A percentile compares a stretch with the other conserved stretches of the same genome.
Evolutionary conservation across 2,329 filamentous ascomycete genomes (phyloP).

Genomic region (Cylindrodendrum hubeiense): DNA sequence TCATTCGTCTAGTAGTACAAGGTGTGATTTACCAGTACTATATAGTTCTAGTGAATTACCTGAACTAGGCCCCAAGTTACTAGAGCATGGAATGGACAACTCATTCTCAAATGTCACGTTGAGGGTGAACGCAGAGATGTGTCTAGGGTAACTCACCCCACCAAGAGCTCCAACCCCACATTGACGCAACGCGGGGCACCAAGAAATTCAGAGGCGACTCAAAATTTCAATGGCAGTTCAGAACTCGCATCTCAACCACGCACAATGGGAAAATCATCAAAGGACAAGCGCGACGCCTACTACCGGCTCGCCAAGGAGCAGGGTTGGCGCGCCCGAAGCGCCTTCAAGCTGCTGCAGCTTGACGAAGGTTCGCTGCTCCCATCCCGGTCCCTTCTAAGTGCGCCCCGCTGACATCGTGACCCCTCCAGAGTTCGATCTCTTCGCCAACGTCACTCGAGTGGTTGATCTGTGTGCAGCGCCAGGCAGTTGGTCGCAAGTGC

Average conservation of each 20-base stretch:
- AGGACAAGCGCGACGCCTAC: conserved; percentile 98
- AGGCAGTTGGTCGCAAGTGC: conserved; percentile 96
- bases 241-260: conserved; percentile 7
- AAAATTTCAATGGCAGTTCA: conserved; percentile 19
- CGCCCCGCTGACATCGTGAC: conserved; percentile 21
- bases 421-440: conserved; percentile 87
- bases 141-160: conserved; percentile 23
- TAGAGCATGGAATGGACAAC: neutral
- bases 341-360: conserved; percentile 96
- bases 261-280: conserved; percentile 94
- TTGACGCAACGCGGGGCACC: conserved; percentile 43
- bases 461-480: conserved; percentile 97
- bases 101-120: neutral
- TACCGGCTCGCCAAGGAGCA: conserved; percentile 98
- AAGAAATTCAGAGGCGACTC: conserved; percentile 38
- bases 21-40: too few species aligned
- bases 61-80: too few species aligned
- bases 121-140: neutral
- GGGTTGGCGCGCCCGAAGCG: conserved; percentile 95
- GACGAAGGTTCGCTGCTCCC: conserved; percentile 72
- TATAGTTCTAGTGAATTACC: too few species aligned
- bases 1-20: too few species aligned
- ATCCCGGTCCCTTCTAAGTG: conserved; percentile 1
- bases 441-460: conserved; percentile 89
- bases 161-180: conserved; percentile 25